Evolutionary conservation across 192 early-diverging fungal genomes (phyloP).

Genomic region (Podila horticola): DNA sequence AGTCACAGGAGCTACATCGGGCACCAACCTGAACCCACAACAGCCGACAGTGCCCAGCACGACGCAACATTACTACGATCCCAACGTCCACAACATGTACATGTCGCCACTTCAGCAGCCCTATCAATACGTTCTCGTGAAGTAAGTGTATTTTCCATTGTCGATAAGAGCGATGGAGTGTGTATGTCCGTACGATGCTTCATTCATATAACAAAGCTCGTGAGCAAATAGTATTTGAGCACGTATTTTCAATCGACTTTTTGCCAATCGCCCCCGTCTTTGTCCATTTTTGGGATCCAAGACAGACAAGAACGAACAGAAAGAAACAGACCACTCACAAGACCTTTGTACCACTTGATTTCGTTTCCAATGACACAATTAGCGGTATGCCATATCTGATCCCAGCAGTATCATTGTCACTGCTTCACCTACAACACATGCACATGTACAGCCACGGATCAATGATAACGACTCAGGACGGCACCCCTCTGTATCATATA

Average conservation of each 20-base stretch:
- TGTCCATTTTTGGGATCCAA: not conserved
- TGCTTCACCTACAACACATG: conserved; percentile 35
- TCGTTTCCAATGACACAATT: not conserved
- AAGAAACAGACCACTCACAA: not conserved
- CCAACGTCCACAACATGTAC: conserved; percentile 3
- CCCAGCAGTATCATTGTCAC: conserved; percentile 33
- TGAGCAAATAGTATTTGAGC: conserved; percentile 49
- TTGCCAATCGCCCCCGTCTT: not conserved
- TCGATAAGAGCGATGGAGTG: not conserved
- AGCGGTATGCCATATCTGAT: conserved; percentile 57
- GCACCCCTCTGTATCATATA: conserved; percentile 5
- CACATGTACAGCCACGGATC: conserved; percentile 8
- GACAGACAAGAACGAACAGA: not conserved
- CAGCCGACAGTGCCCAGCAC: not conserved
- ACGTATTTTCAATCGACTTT: conserved; percentile 20
- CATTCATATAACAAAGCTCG: not conserved
- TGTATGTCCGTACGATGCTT: no score
- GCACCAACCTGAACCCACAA: not conserved
- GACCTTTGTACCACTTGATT: not conserved
- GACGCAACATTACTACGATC: not conserved
- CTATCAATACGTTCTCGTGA: conserved; percentile 36
- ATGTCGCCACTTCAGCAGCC: conserved; percentile 10
- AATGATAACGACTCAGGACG: conserved; percentile 1
- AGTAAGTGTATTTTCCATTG: conserved; percentile 24
- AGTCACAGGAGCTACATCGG: not conserved